Evolutionary conservation across 495 filamentous ascomycete species (phyloP).

Genomic region (Daldinia bambusicola): DNA sequence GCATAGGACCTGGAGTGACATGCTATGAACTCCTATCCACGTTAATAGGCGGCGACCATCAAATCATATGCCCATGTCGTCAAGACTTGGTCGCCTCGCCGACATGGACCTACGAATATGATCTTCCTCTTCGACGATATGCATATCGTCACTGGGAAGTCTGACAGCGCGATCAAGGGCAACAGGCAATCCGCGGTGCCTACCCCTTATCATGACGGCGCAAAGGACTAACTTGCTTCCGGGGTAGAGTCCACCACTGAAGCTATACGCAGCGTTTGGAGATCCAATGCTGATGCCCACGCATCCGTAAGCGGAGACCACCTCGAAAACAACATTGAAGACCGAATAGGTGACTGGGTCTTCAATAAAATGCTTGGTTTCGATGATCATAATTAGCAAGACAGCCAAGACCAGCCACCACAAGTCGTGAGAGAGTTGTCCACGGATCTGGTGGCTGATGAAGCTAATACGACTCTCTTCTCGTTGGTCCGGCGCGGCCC

Average conservation of each 20-base stretch:
- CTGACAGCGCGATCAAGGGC: conserved; percentile 83
- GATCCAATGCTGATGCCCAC: conserved; percentile 83
- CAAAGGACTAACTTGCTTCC: conserved; percentile 81
- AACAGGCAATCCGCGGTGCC: conserved; percentile 83
- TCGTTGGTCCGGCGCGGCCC: conserved; percentile 39
- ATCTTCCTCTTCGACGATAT: conserved; percentile 58
- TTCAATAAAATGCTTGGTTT: conserved; percentile 70
- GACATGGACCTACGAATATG: conserved; percentile 53
- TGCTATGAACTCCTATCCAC: background rate
- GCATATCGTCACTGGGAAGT: conserved; percentile 70
- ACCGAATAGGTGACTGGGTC: conserved; percentile 78
- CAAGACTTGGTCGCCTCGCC: conserved; percentile 43
- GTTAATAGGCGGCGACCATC: background rate
- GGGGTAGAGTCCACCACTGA: conserved; percentile 75
- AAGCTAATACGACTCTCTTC: conserved; percentile 56
- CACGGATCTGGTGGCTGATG: conserved; percentile 74
- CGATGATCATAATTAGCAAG: conserved; percentile 79
- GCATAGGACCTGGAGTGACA: background rate
- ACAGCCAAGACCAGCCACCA: conserved; percentile 84
- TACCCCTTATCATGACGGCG: conserved; percentile 79
- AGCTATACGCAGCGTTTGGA: conserved; percentile 73
- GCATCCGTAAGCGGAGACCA: conserved; percentile 84
- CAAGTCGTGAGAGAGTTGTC: conserved; percentile 85
- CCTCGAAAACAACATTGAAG: conserved; percentile 89
- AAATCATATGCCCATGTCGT: conserved; percentile 13